These are phyloP conservation scores for Reutealis trisperma DNA, from an alignment of 345 rosid genomes.

Conservation along the genomic window DNA sequence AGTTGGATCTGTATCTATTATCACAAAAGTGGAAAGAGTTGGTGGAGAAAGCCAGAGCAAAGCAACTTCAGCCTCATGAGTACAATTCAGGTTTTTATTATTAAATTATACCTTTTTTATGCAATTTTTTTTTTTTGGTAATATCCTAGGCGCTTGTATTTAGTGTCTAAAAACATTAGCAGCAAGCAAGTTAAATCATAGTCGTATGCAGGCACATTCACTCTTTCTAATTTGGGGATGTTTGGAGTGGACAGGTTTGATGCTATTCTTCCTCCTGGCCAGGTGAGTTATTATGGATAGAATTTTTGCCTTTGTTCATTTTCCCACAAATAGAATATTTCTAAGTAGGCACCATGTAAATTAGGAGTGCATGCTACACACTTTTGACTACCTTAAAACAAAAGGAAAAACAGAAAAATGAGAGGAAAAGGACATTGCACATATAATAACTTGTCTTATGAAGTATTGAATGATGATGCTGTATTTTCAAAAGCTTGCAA, in stretches of 20 bases:
- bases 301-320: neutral
- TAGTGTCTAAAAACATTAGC: neutral
- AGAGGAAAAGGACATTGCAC: neutral
- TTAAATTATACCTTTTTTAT: constrained; percentile 1
- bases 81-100: constrained; percentile 74
- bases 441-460: neutral
- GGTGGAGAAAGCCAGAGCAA: constrained; percentile 81
- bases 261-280: constrained; percentile 98
- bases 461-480: neutral
- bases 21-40: constrained; percentile 97
- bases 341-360: neutral
- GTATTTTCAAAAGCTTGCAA: neutral
- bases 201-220: constrained; percentile 77
- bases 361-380: neutral
- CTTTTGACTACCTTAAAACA: neutral
- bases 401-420: neutral
- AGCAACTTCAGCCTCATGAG: constrained; percentile 92
- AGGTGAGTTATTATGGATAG: constrained; percentile 46
- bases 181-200: neutral
- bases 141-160: neutral
- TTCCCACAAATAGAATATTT: neutral
- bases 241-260: constrained; percentile 96
- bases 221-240: constrained; percentile 92
- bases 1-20: constrained; percentile 87
- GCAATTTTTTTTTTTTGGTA: neutral